phyloP scores from a whole-genome alignment of 768 basidiomycete genomes.

The Pisolithus marmoratus region DNA sequence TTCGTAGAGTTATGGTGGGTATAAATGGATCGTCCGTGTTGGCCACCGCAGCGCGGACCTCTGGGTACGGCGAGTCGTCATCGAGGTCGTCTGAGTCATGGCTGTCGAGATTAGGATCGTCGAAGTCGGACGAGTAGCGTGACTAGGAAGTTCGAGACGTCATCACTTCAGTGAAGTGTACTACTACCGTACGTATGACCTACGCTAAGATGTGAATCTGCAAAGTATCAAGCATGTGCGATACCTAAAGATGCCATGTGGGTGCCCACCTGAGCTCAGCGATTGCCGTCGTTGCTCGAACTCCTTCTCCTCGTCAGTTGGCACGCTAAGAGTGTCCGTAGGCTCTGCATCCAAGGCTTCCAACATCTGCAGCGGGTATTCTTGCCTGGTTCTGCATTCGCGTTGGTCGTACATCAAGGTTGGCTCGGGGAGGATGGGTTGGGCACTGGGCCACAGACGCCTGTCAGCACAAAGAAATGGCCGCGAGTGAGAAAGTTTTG shows the following conservation, averaged over 20 bases:
- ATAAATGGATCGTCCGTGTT: constrained; percentile 67
- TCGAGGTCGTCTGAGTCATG: constrained; percentile 23
- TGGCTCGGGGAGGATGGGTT: constrained; percentile 2
- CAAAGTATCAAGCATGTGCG: neutral
- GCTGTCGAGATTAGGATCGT: constrained; percentile 25
- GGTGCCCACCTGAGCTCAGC: constrained; percentile 16
- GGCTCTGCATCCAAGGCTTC: constrained; percentile 3
- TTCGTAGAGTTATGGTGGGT: constrained; percentile 56
- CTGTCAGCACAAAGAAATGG: neutral
- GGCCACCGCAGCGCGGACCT: constrained; percentile 63
- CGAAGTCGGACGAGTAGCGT: constrained; percentile 6
- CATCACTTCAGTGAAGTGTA: neutral
- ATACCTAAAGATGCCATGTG: neutral
- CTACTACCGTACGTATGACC: constrained; percentile 3
- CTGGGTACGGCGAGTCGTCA: constrained; percentile 70
- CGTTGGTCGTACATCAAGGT: constrained; percentile 17
- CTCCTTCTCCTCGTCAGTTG: constrained; percentile 22
- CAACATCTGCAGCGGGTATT: constrained; percentile 11
- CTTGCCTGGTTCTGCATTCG: constrained; percentile 7
- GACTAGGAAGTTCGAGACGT: neutral
- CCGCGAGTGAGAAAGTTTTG: constrained; percentile 14
- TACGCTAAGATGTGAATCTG: constrained; percentile 17
- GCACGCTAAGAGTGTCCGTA: constrained; percentile 9
- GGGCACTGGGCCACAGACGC: neutral
- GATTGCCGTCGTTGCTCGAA: constrained; percentile 10